Conservation (phyloP, 2,329 filamentous ascomycete genomes). For the Pleurostoma richardsiae region DNA sequence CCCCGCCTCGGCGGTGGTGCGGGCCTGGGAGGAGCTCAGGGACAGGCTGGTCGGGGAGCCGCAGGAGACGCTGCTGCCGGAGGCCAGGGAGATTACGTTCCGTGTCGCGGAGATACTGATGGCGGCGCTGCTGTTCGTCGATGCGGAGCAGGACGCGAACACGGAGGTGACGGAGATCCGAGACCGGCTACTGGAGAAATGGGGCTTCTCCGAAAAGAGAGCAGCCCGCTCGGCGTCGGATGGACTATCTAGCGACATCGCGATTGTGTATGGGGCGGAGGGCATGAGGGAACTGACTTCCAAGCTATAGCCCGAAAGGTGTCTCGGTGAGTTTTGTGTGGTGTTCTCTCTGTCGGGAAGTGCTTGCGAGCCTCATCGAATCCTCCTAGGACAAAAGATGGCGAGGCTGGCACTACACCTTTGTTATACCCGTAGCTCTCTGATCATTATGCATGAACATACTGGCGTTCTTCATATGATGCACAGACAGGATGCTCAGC, state of each 20-base stretch:
- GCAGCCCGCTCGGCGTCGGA: not conserved
- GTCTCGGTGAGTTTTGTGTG: too few species aligned
- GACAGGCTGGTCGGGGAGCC: constrained; percentile 24
- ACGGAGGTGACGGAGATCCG: constrained; percentile 31
- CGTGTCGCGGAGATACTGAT: constrained; percentile 36
- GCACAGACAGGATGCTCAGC: too few species aligned
- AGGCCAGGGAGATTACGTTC: constrained; percentile 40
- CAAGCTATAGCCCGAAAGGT: too few species aligned
- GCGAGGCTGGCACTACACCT: too few species aligned
- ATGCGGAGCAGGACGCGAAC: constrained; percentile 30
- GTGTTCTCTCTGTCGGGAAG: too few species aligned
- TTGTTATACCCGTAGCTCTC: too few species aligned
- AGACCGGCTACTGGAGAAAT: constrained; percentile 28
- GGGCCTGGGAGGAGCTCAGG: constrained; percentile 34
- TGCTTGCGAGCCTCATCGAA: too few species aligned
- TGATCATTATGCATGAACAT: too few species aligned
- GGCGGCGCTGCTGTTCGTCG: constrained; percentile 34
- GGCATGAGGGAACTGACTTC: too few species aligned
- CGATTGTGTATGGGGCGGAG: constrained; percentile 15
- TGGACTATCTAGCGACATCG: constrained; percentile 13
- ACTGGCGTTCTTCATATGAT: too few species aligned
- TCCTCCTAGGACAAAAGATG: too few species aligned
- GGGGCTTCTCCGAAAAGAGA: constrained; percentile 11
- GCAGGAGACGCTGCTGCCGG: constrained; percentile 34
- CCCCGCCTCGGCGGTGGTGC: constrained; percentile 17